Conservation (phyloP, 2,329 filamentous ascomycete species). For the Catunica adiposa region DNA sequence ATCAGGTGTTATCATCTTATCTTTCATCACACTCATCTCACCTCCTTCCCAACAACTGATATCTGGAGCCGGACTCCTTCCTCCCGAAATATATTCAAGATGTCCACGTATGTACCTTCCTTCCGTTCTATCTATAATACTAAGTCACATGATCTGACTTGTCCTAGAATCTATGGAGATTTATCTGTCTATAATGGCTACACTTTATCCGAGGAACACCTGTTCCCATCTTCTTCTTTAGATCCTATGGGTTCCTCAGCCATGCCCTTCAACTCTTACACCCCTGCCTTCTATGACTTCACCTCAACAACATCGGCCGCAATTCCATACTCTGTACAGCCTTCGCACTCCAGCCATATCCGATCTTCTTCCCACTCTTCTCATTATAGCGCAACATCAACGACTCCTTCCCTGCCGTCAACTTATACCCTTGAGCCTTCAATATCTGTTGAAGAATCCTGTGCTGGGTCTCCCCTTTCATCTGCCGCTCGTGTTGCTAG, state of each 20-base stretch:
- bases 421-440: constrained; percentile 28
- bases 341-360: constrained; percentile 28
- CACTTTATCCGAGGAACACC: constrained; percentile 23
- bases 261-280: neutral
- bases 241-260: neutral
- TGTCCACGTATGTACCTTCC: constrained; percentile 19
- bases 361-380: constrained; percentile 51
- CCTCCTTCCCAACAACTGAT: neutral
- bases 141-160: constrained; percentile 7
- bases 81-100: neutral
- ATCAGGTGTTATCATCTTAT: neutral
- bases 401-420: constrained; percentile 43
- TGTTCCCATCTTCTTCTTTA: constrained; percentile 21
- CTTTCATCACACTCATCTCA: neutral
- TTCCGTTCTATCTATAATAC: neutral
- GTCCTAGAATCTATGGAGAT: constrained; percentile 31
- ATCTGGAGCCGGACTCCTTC: constrained; percentile 8
- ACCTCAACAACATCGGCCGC: neutral
- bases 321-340: neutral
- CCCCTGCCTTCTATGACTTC: neutral
- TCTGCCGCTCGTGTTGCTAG: constrained; percentile 30
- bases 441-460: constrained; percentile 48
- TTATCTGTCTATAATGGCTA: constrained; percentile 36
- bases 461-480: constrained; percentile 48
- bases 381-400: constrained; percentile 38